Conservation (phyloP, 2,329 filamentous ascomycete species). For the Plectosphaerella cucumerina region DNA sequence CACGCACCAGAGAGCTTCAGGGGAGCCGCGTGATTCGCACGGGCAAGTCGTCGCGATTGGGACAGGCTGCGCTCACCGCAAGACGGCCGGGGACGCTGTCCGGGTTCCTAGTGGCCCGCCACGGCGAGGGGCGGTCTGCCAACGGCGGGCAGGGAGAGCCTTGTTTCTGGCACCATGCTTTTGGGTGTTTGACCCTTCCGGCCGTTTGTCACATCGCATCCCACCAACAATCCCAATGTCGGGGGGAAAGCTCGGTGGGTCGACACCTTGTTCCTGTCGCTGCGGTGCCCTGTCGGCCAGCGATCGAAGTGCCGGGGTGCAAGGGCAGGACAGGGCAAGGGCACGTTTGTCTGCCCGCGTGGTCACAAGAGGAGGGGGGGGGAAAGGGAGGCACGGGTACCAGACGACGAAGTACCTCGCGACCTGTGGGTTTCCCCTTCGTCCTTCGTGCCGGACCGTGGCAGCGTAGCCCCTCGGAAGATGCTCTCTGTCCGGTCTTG, state of each 20-base stretch:
- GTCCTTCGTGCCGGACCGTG: too few species aligned
- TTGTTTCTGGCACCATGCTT: slow-evolving; percentile 4
- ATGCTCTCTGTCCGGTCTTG: too few species aligned
- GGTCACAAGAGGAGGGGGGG: background rate
- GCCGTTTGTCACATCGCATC: slow-evolving; percentile 1
- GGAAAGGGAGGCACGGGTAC: too few species aligned
- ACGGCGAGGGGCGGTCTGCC: slow-evolving; percentile 3
- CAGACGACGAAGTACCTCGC: background rate
- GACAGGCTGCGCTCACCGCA: slow-evolving; percentile 1
- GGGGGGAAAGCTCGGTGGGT: background rate
- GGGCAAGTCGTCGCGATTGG: background rate
- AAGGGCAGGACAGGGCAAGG: background rate
- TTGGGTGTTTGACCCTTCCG: background rate
- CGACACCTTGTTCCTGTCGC: too few species aligned
- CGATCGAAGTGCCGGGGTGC: slow-evolving; percentile 1
- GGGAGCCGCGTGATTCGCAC: background rate
- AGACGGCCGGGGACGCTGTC: background rate
- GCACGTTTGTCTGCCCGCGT: background rate
- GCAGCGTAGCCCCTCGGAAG: too few species aligned
- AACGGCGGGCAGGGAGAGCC: slow-evolving; percentile 1
- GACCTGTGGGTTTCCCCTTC: background rate
- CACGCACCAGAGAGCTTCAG: too few species aligned
- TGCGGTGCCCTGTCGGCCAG: background rate
- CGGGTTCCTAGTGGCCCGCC: background rate
- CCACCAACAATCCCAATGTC: slow-evolving; percentile 2